Conservation (phyloP, 768 basidiomycete genomes). For the Candolleomyces eurysporus region DNA sequence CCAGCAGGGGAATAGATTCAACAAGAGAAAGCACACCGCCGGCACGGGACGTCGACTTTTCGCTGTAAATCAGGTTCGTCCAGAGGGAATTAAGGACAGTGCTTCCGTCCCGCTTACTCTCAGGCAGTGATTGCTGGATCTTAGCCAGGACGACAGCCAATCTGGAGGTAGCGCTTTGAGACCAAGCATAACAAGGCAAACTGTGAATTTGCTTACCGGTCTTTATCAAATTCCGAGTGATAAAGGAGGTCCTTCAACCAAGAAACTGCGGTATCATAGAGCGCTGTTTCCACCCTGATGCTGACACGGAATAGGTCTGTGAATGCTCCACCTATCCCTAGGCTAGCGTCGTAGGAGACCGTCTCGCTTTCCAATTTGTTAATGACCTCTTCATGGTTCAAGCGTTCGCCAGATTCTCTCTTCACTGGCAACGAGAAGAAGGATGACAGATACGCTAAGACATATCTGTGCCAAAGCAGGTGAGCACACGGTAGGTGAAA, state of each 20-base stretch:
- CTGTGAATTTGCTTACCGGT: constrained; percentile 48
- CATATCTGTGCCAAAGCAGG: constrained; percentile 40
- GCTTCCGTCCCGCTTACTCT: constrained; percentile 86
- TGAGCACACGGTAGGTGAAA: background rate
- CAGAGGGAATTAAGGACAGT: constrained; percentile 75
- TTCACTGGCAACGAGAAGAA: constrained; percentile 89
- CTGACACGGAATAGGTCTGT: constrained; percentile 70
- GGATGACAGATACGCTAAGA: constrained; percentile 73
- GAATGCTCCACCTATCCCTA: constrained; percentile 67
- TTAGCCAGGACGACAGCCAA: constrained; percentile 85
- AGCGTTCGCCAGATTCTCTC: constrained; percentile 60
- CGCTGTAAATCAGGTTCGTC: constrained; percentile 61
- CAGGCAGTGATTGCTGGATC: constrained; percentile 85
- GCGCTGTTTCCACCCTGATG: constrained; percentile 80
- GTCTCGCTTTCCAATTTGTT: constrained; percentile 90
- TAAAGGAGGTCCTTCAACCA: constrained; percentile 87
- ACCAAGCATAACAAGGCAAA: background rate
- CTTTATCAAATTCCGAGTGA: constrained; percentile 71
- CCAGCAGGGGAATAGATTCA: constrained; percentile 77
- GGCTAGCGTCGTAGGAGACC: constrained; percentile 74
- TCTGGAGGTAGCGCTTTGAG: constrained; percentile 36
- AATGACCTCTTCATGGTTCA: constrained; percentile 88
- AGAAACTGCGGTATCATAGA: constrained; percentile 77
- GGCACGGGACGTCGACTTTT: constrained; percentile 67
- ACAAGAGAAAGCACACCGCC: constrained; percentile 69